These are phyloP conservation scores for Nannochloris sp. DNA, from an alignment of 139 green algal species.

Conservation along the genomic window DNA sequence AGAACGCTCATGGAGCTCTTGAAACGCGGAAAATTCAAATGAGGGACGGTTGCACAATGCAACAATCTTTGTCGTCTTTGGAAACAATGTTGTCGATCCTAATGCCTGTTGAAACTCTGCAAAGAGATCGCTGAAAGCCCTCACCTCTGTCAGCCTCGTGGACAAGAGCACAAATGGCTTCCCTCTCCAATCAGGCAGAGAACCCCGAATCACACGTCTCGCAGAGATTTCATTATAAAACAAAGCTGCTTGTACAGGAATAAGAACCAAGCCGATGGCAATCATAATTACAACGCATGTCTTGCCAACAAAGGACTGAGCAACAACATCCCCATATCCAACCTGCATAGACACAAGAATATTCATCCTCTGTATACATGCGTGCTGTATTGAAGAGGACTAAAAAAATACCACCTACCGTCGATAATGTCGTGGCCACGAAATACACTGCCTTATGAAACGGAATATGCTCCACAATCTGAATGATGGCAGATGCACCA, in stretches of 20 bases:
- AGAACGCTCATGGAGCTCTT: conserved; percentile 66
- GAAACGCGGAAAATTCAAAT: conserved; percentile 65
- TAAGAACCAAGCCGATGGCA: conserved; percentile 63
- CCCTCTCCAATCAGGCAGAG: conserved; percentile 10
- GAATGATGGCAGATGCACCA: conserved; percentile 26
- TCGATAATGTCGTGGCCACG: conserved; percentile 51
- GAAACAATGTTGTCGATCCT: conserved; percentile 16
- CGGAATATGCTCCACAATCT: conserved; percentile 55
- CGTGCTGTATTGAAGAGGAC: not conserved
- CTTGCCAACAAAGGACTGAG: conserved; percentile 34
- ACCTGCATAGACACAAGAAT: not conserved
- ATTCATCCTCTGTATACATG: not conserved
- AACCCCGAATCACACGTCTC: conserved; percentile 34
- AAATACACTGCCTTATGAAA: conserved; percentile 78
- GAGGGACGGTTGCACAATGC: conserved; percentile 52
- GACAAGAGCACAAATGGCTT: conserved; percentile 54
- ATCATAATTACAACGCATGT: conserved; percentile 63
- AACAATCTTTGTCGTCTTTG: conserved; percentile 38
- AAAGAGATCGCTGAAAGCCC: conserved; percentile 67
- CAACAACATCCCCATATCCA: conserved; percentile 66
- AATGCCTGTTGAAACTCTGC: conserved; percentile 48
- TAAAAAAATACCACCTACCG: not conserved
- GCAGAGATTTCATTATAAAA: conserved; percentile 56
- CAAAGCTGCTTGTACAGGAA: conserved; percentile 60
- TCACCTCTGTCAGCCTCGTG: conserved; percentile 52